Percentiles rank a stretch among this genome's conserved stretches.
Evolutionary conservation across 2,329 filamentous ascomycete genomes (phyloP).

Genomic region (Botrytis galanthina): DNA sequence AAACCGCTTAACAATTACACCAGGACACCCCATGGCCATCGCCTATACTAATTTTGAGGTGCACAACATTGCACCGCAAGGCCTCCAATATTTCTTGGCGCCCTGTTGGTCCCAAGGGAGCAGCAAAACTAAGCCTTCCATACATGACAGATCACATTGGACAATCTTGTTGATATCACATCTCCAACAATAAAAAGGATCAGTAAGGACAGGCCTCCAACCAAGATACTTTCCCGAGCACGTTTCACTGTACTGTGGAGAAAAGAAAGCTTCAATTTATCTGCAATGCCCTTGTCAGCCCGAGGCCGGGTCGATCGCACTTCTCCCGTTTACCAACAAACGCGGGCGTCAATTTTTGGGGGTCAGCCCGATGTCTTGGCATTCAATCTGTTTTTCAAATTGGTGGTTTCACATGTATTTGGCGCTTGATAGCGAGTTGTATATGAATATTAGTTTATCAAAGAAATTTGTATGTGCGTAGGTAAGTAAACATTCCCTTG

Average conservation of each 20-base stretch:
- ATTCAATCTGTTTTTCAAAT: background rate
- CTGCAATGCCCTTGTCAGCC: background rate
- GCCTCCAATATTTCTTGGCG: constrained; percentile 1
- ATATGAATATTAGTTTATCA: background rate
- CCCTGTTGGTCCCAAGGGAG: background rate
- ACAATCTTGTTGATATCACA: background rate
- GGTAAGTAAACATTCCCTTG: background rate
- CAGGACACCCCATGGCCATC: background rate
- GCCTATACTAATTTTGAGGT: background rate
- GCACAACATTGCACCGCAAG: background rate
- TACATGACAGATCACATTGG: background rate
- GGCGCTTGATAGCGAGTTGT: background rate
- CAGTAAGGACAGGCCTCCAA: background rate
- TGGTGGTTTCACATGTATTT: background rate
- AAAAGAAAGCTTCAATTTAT: background rate
- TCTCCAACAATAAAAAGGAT: background rate
- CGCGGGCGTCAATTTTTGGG: constrained; percentile 9
- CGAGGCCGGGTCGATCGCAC: constrained; percentile 1
- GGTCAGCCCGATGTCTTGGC: background rate
- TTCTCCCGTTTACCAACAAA: constrained; percentile 6
- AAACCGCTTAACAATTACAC: background rate
- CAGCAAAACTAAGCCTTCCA: background rate
- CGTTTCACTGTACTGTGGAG: background rate
- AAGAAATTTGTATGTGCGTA: background rate
- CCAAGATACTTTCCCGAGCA: background rate